Evolutionary conservation across 257 asterid species (phyloP), one percentile per base, ranked within the genome.

Genomic region (Verbascum thapsus): DNA sequence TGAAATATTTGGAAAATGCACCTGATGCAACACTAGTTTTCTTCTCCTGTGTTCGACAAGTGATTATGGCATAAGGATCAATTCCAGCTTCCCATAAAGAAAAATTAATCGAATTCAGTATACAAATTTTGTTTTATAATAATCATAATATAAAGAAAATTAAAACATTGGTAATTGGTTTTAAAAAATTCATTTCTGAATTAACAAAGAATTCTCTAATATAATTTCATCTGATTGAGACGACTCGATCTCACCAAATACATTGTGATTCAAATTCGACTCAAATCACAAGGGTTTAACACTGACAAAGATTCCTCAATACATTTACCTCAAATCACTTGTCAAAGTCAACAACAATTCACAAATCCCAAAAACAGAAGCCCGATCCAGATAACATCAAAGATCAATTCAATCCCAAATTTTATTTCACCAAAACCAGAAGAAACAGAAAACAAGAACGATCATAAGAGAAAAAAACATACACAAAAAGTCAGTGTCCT

Each of bases 1-100:
- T 58, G 32, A 2, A 26, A 26, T 1, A 26, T 26, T 26, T n/a
- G n/a, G 3, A 39, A 49, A 53, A 64, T 41, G 64, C 51, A 90
- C 98, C 95, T 73, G 90, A 63, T 22, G 85, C 85, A 43, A 90
- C 68, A 15, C 81, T 63, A 64, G 96, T 90, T 73, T 81, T 83
- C 84, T 90, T 85, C 80, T 90, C 96, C 69, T 90, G 96, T 63
- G 88, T 85, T 41, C 80, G 80, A 60, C 82, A 87, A 42, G 84
- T 81, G 65, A 90, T 37, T 64, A 87, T 30, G 7, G 77, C 92
- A 32, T 81, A 90, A 12, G 96, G 88, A 76, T 90, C 95, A 72
- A 78, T 76, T 5, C 78, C 73, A 71, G 82, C 96, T 90, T 81
- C 68, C 58, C 38, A 37, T 6, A 22, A 15, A 47, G 4, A 55